Conservation (phyloP, 2,329 filamentous ascomycete species). For the Calonectria pauciramosa region DNA sequence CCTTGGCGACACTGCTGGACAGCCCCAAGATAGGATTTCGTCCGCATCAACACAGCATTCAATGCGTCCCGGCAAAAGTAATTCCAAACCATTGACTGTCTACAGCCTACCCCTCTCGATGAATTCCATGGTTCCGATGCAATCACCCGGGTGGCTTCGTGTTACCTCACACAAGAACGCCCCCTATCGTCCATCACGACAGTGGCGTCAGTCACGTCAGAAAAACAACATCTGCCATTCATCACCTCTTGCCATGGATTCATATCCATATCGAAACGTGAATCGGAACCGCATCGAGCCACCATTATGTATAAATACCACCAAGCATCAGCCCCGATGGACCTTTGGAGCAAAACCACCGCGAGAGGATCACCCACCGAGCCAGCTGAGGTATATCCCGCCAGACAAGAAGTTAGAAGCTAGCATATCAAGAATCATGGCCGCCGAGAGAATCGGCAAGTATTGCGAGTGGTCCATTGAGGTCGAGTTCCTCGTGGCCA, state of each 20-base stretch:
- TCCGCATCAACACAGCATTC: neutral
- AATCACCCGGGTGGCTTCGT: conserved; percentile 2
- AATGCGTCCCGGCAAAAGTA: neutral
- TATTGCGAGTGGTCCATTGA: conserved; percentile 36
- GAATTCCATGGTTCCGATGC: neutral
- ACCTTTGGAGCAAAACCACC: neutral
- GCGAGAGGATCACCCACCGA: neutral
- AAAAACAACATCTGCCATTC: neutral
- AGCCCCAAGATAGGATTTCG: neutral
- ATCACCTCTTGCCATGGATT: neutral
- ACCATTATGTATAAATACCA: neutral
- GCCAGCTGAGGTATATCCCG: neutral
- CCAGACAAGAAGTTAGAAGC: neutral
- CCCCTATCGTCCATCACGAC: neutral
- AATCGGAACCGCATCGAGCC: neutral
- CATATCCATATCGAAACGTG: neutral
- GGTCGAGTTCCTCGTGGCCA: conserved; percentile 44
- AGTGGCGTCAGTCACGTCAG: neutral
- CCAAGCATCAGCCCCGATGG: neutral
- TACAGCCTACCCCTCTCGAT: neutral
- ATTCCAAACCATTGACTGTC: neutral
- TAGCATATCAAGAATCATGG: neutral
- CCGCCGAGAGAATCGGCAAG: neutral
- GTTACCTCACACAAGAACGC: conserved; percentile 17
- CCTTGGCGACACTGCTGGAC: neutral